Conservation (phyloP, 805 yeast genomes). For the Metschnikowia lunata region DNA sequence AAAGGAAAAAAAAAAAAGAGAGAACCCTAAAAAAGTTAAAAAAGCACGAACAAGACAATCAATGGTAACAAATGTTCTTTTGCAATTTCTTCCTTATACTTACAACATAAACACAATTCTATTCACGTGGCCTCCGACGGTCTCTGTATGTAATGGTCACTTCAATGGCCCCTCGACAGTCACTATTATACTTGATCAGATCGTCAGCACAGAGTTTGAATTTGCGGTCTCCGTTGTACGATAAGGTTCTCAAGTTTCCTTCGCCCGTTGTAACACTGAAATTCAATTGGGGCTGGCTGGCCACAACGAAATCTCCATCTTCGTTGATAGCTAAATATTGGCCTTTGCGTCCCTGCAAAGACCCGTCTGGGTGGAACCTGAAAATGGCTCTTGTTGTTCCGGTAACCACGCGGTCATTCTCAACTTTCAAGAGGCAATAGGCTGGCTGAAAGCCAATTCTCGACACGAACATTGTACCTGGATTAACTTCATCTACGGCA, state of each 20-base stretch:
- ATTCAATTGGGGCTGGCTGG: not conserved
- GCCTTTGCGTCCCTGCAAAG: not conserved
- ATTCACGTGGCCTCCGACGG: not conserved
- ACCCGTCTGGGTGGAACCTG: not conserved
- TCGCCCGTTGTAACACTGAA: not conserved
- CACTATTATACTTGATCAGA: not conserved
- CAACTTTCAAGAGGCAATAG: not conserved
- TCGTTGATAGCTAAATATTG: not conserved
- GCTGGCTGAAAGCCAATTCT: not conserved
- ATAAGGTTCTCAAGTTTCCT: not conserved
- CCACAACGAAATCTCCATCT: not conserved
- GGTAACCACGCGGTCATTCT: not conserved
- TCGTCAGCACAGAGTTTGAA: slow-evolving; percentile 4
- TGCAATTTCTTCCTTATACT: too few relatives aligned
- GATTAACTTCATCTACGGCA: too few relatives aligned
- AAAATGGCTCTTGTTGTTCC: not conserved
- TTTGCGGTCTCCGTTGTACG: not conserved
- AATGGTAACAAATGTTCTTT: too few relatives aligned
- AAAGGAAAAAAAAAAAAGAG: too few relatives aligned
- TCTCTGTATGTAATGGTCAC: slow-evolving; percentile 1
- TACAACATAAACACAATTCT: too few relatives aligned
- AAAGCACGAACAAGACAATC: too few relatives aligned
- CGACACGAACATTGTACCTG: not conserved
- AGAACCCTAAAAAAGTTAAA: too few relatives aligned
- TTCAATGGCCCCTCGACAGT: not conserved